Evolutionary conservation across 1,139 yeast genomes (phyloP), one percentile per base, ranked within the genome.

Genomic region (Ogataea hybrid): DNA sequence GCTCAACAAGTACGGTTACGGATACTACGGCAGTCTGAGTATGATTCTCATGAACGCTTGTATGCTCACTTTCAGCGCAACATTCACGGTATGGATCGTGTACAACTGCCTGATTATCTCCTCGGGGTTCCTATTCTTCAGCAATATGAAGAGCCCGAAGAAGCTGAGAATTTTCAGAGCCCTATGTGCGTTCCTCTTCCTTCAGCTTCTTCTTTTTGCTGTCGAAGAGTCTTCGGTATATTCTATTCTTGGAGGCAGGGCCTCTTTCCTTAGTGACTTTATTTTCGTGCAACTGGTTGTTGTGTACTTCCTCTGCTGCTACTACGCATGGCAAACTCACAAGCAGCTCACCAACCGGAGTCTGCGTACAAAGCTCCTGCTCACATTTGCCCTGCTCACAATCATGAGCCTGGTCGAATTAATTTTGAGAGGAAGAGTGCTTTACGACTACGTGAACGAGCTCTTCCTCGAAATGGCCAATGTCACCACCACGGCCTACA

Each of bases 61-160:
- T 9, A 42, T 49, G 11, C 39, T 60, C 15, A 15, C 48, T 0
- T 37, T 47, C 11, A 52, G 54, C 18, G 53, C 64, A 1, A 6
- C 52, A 5, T 47, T 58, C n/a, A 46, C 56, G 8, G 48, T 49
- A 10, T 62, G 65, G 65, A 33, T 58, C 5, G 41, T 59, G 16
- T 60, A 61, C 43, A 56, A 58, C 38, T 33, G 59, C 10, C 43
- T 62, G 48, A 33, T 61, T 31, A 41, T 61, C 22, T 43, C 58
- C n/a, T 51, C 56, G 9, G 66, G 66, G 11, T 52, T 48, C 14
- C 47, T 59, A 43, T 47, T 61, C 30, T 41, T 53, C 23, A 37
- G 45, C 34, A 39, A 45, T 35, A 36, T 44, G 44, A 41, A 49
- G 37, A 44, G 46, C 18, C 33, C 43, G 29, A 42, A 46, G 29